A percentile compares a stretch with the other conserved stretches of the same genome.
phyloP scores from a whole-genome alignment of 345 rosid species.

The Lepidium didymum region DNA sequence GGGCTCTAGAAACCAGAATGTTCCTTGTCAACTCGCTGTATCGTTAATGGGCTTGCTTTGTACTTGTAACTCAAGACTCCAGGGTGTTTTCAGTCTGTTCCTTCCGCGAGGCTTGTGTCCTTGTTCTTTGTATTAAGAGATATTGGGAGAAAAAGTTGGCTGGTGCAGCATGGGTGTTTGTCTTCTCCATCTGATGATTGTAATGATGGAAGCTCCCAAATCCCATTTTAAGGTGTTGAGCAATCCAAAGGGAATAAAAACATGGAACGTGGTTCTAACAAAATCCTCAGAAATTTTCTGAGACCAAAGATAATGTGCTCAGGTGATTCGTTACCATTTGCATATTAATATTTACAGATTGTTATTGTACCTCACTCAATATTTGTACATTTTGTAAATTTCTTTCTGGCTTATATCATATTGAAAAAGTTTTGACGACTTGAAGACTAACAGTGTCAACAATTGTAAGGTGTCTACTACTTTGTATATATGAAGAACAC shows the following conservation, averaged over 20 bases:
- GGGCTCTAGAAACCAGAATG: slow-evolving; percentile 31
- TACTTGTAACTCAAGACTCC: neutral
- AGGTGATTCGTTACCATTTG: slow-evolving; percentile 17
- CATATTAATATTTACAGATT: neutral
- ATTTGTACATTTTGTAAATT: neutral
- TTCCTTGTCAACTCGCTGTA: slow-evolving; percentile 3
- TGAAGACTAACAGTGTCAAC: slow-evolving; percentile 1
- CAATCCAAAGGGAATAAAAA: neutral
- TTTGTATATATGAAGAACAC: neutral
- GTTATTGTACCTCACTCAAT: slow-evolving; percentile 4
- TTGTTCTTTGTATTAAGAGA: neutral
- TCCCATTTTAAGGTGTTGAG: neutral
- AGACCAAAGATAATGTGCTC: neutral
- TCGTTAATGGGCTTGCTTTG: neutral
- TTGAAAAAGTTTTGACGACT: slow-evolving; percentile 6
- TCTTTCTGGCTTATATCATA: neutral
- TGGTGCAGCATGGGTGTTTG: neutral
- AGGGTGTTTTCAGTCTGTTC: neutral
- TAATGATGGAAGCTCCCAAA: neutral
- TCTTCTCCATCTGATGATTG: slow-evolving; percentile 1
- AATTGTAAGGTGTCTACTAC: neutral
- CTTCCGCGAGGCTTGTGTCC: neutral
- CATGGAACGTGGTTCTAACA: neutral
- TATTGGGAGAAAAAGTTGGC: neutral
- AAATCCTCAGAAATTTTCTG: neutral